Percentiles rank a stretch among this genome's conserved stretches.
These are phyloP conservation scores for Pezicula radicicola DNA, from an alignment of 2,329 filamentous ascomycete genomes.

Conservation along the genomic window DNA sequence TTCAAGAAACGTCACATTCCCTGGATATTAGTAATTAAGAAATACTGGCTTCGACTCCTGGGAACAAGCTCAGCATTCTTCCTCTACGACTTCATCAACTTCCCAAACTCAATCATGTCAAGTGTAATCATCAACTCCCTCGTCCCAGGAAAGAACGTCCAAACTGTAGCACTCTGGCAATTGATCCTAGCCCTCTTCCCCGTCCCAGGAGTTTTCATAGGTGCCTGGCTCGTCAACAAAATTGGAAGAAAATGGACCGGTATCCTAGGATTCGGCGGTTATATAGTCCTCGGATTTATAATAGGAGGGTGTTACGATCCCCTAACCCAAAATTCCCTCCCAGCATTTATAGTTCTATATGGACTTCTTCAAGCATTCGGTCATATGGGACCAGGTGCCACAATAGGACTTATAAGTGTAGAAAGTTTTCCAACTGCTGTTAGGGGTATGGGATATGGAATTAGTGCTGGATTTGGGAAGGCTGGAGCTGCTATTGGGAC, in stretches of 20 bases:
- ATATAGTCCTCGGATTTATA: slow-evolving; percentile 24
- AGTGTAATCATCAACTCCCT: slow-evolving; percentile 31
- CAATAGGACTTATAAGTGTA: slow-evolving; percentile 29
- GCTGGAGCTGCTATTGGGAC: slow-evolving; percentile 32
- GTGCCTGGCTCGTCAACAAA: slow-evolving; percentile 29
- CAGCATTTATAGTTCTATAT: slow-evolving; percentile 32
- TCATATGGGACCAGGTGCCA: slow-evolving; percentile 32
- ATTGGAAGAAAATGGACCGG: slow-evolving; percentile 29
- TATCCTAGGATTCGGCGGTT: slow-evolving; percentile 25
- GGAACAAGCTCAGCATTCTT: slow-evolving; percentile 32
- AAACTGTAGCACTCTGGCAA: slow-evolving; percentile 32
- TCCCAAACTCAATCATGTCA: slow-evolving; percentile 34
- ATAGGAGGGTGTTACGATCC: slow-evolving; percentile 27
- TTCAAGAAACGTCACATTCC: slow-evolving; percentile 26
- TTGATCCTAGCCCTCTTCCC: slow-evolving; percentile 30
- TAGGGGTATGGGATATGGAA: slow-evolving; percentile 29
- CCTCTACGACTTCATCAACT: slow-evolving; percentile 35
- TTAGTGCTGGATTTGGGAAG: slow-evolving; percentile 31
- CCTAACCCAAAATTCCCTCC: slow-evolving; percentile 24
- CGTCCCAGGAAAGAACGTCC: slow-evolving; percentile 29
- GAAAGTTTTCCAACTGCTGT: slow-evolving; percentile 32
- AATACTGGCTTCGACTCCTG: slow-evolving; percentile 26
- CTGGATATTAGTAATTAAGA: slow-evolving; percentile 23
- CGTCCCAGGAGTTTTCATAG: slow-evolving; percentile 30
- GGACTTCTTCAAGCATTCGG: slow-evolving; percentile 30